Evolutionary conservation across 257 asterid genomes (phyloP).

Genomic region (Gentiana macrophylla): DNA sequence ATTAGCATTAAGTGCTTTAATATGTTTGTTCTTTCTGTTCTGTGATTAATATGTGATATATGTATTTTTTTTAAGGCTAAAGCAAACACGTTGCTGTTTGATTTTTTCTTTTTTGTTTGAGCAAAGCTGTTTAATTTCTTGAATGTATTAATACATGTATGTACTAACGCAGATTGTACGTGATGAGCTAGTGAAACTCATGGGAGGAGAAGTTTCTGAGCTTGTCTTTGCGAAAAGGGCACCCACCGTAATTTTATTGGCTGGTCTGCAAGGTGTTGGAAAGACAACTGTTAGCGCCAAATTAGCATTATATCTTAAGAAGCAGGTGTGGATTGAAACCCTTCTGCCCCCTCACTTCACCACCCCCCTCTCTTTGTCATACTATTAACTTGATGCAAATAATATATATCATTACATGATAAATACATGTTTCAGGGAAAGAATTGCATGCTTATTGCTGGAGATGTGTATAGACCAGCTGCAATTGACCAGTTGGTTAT

Average conservation of each 20-base stretch:
- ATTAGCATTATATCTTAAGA: slow-evolving; percentile 86
- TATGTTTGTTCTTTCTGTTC: no score
- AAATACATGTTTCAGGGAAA: slow-evolving; percentile 57
- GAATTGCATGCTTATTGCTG: slow-evolving; percentile 96
- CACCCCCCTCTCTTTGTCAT: neutral
- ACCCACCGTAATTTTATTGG: slow-evolving; percentile 85
- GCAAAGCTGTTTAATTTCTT: no score
- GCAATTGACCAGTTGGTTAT: slow-evolving; percentile 94
- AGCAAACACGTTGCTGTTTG: no score
- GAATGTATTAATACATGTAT: neutral
- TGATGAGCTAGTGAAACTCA: slow-evolving; percentile 81
- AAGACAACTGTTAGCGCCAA: slow-evolving; percentile 98
- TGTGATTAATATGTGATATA: no score
- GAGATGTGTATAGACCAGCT: slow-evolving; percentile 97
- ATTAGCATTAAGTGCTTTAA: no score
- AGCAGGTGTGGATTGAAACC: slow-evolving; percentile 49
- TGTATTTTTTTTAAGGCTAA: no score
- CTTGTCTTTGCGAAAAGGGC: slow-evolving; percentile 61
- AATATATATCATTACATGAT: slow-evolving; percentile 15
- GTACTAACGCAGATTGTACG: slow-evolving; percentile 48
- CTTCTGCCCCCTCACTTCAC: slow-evolving; percentile 5
- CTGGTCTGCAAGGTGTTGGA: slow-evolving; percentile 99
- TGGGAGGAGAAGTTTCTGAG: slow-evolving; percentile 98
- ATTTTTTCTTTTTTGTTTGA: no score
- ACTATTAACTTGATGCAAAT: slow-evolving; percentile 3